Base-by-base conservation (phyloP, 2,329 filamentous ascomycete species). In the Monosporascus sp. region DNA sequence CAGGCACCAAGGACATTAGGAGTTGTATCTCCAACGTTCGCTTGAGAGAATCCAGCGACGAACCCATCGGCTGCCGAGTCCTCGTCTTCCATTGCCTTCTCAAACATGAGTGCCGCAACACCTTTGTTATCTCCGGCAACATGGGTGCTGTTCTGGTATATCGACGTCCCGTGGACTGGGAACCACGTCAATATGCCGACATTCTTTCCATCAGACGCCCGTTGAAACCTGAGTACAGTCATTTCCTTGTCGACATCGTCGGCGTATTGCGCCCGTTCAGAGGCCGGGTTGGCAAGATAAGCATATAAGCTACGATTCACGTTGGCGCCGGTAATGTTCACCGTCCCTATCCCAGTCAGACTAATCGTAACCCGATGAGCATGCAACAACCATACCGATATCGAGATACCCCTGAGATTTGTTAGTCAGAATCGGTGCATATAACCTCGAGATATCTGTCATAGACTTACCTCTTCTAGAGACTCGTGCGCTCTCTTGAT, bases 81-180 rank as follows among this genome's bases (percentile, higher is more conserved):
- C 27, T 79, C 74, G 5, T 73, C 74, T 41, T 73, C 71, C 52
- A 88, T 80, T 43, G 81, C 81, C 61, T 89, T 82, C 68, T 97
- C 92, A 58, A 96, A 88, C 6, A 96, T 76, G 61, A 87, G 84
- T 3, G 91, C 89, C 0, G 92, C 91, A 5, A 96, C 87, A 5
- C 92, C 92, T 73, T 97, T 96, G 76, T 97, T 97, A 69, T 97
- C 92, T 27, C 90, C 92, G 3, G 89, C 86, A 48, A 95, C 84
- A 7, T 96, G 78, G 0, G 91, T 96, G 71, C 96, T 96, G 73
- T 96, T 96, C 49, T 88, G 88, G 50, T 91, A 83, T 77, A 96
- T 85, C 2, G 90, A 95, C 0, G 92, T 97, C 38, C 91, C 91
- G 69, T 97, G 92, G 0, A 92, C 90, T 2, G 92, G 84, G 67